A percentile compares a stretch with the other conserved stretches of the same genome.
Conservation (phyloP, 2,329 filamentous ascomycete genomes). For the Neopestalotiopsis clavispora region DNA sequence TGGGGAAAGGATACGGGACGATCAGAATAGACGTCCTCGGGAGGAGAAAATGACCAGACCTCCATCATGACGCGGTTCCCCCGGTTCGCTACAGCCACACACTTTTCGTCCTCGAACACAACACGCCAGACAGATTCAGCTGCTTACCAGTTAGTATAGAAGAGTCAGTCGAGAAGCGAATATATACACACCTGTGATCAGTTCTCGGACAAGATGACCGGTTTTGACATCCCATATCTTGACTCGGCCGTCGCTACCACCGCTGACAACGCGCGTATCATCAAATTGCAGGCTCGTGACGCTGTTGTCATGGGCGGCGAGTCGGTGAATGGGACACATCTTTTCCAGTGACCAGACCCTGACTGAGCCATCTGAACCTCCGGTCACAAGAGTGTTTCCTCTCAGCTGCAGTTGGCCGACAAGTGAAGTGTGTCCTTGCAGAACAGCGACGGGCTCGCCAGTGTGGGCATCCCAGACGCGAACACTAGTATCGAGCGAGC, state of each 20-base stretch:
- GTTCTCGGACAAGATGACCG: slow-evolving; percentile 86
- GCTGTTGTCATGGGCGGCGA: slow-evolving; percentile 97
- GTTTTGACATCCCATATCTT: slow-evolving; percentile 98
- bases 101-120: slow-evolving; percentile 97
- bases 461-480: slow-evolving; percentile 93
- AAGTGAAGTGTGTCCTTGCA: slow-evolving; percentile 95
- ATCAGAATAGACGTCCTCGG: slow-evolving; percentile 68
- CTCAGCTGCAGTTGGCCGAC: slow-evolving; percentile 97
- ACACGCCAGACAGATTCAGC: slow-evolving; percentile 97
- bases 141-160: slow-evolving; percentile 1
- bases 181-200: slow-evolving; percentile 63
- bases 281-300: slow-evolving; percentile 98
- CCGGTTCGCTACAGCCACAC: slow-evolving; percentile 90
- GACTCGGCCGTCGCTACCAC: slow-evolving; percentile 94
- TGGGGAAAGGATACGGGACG: slow-evolving; percentile 55
- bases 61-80: slow-evolving; percentile 94
- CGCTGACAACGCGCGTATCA: slow-evolving; percentile 91
- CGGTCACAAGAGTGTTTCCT: slow-evolving; percentile 91
- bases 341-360: slow-evolving; percentile 93
- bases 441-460: slow-evolving; percentile 85
- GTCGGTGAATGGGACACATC: slow-evolving; percentile 88
- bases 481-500: slow-evolving; percentile 94
- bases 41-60: slow-evolving; percentile 95
- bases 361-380: slow-evolving; percentile 94
- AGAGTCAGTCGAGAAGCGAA: neutral